Conservation (phyloP, 371 early-diverging fungal genomes). For the Dichotomocladium elegans region DNA sequence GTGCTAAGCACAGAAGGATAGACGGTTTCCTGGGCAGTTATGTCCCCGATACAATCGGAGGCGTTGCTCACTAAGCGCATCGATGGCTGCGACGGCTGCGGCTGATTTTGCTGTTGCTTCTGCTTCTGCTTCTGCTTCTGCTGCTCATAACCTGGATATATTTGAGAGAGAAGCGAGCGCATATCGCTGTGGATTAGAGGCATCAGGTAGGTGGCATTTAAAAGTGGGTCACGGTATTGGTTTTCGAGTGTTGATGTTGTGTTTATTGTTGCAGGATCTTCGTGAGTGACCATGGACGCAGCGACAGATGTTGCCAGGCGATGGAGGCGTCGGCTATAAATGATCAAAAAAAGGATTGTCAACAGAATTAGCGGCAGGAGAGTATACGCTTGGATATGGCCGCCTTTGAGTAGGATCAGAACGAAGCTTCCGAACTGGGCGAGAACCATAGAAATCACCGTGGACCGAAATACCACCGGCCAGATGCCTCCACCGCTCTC, state of each 20-base stretch:
- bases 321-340: slow-evolving; percentile 34
- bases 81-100: background rate
- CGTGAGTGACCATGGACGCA: background rate
- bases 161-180: slow-evolving; percentile 43
- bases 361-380: slow-evolving; percentile 60
- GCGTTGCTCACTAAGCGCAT: background rate
- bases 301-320: slow-evolving; percentile 7
- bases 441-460: slow-evolving; percentile 54
- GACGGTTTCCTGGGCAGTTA: background rate
- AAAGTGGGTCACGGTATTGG: slow-evolving; percentile 51
- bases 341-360: slow-evolving; percentile 53
- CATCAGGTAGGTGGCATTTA: slow-evolving; percentile 30
- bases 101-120: background rate
- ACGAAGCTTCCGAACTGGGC: slow-evolving; percentile 70
- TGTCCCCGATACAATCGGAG: background rate
- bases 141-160: slow-evolving; percentile 25
- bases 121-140: background rate
- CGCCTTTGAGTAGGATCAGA: slow-evolving; percentile 42
- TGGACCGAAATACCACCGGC: slow-evolving; percentile 67
- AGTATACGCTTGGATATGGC: slow-evolving; percentile 39
- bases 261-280: slow-evolving; percentile 2
- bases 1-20: background rate
- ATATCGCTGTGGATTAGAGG: slow-evolving; percentile 54
- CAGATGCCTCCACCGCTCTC: slow-evolving; percentile 78
- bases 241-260: slow-evolving; percentile 5